A percentile compares a stretch with the other conserved stretches of the same genome.
phyloP scores from a whole-genome alignment of 1,139 yeast genomes.

The Cylindricascospora bacillispora region DNA sequence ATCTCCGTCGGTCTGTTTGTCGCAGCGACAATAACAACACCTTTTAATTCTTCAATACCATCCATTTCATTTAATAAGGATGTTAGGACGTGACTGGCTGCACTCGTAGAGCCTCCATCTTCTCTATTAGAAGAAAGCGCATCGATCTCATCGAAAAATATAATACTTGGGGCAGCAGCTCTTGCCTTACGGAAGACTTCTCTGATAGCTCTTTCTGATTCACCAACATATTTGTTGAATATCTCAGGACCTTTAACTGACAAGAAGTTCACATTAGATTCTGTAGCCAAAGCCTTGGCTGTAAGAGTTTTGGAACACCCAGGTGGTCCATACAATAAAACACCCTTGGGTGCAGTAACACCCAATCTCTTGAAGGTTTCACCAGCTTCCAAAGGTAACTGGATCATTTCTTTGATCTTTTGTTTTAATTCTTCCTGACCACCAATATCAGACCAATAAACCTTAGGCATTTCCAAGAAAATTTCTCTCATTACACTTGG shows the following conservation, averaged over 20 bases:
- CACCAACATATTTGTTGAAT: constrained; percentile 90
- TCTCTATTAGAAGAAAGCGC: constrained; percentile 73
- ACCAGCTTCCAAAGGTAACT: constrained; percentile 77
- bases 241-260: constrained; percentile 96
- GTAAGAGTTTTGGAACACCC: constrained; percentile 93
- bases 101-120: constrained; percentile 49
- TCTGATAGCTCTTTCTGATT: constrained; percentile 77
- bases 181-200: constrained; percentile 87
- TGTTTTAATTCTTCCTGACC: constrained; percentile 79
- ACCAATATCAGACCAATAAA: constrained; percentile 89
- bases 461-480: constrained; percentile 86
- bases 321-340: constrained; percentile 86
- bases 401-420: constrained; percentile 79
- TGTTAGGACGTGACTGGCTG: constrained; percentile 77
- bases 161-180: constrained; percentile 84
- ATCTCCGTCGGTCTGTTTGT: constrained; percentile 90
- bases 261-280: constrained; percentile 80
- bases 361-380: constrained; percentile 68
- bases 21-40: constrained; percentile 89
- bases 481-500: constrained; percentile 98
- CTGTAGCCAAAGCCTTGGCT: constrained; percentile 91
- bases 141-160: constrained; percentile 91
- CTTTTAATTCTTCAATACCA: constrained; percentile 88
- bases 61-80: constrained; percentile 87
- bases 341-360: constrained; percentile 83